These are phyloP conservation scores for Lyophyllum semitale DNA, from an alignment of 768 basidiomycete genomes.

Conservation along the genomic window DNA sequence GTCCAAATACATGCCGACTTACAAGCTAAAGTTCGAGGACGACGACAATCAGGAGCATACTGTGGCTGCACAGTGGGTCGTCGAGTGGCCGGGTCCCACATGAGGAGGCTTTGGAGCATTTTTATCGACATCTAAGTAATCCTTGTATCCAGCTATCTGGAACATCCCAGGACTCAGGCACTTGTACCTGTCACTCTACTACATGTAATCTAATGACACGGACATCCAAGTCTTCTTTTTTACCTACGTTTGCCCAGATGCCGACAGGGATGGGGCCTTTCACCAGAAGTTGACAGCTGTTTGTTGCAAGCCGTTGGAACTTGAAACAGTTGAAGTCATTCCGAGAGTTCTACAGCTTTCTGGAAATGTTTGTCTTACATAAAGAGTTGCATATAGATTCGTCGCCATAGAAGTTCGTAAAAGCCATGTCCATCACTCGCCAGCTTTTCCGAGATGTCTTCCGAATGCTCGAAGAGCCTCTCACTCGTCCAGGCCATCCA, in stretches of 20 bases:
- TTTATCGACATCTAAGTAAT: conserved; percentile 17
- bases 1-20: conserved; percentile 55
- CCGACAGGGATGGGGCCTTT: no score
- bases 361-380: conserved; percentile 11
- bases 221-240: neutral
- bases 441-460: conserved; percentile 70
- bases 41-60: conserved; percentile 83
- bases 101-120: conserved; percentile 11
- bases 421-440: conserved; percentile 65
- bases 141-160: conserved; percentile 18
- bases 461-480: conserved; percentile 74
- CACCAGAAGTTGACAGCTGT: neutral
- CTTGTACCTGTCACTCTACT: conserved; percentile 4
- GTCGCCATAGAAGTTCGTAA: neutral
- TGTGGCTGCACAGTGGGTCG: conserved; percentile 78
- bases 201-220: conserved; percentile 12
- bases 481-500: conserved; percentile 37
- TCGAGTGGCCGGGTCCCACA: conserved; percentile 67
- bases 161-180: conserved; percentile 5
- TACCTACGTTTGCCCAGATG: neutral
- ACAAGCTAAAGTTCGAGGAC: conserved; percentile 87
- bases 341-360: conserved; percentile 6
- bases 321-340: neutral
- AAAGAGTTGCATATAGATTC: conserved; percentile 7
- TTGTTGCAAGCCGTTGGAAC: neutral